Evolutionary conservation across 2,329 filamentous ascomycete genomes (phyloP), one percentile per base, ranked within the genome.

Genomic region (Colletotrichum paranaense): DNA sequence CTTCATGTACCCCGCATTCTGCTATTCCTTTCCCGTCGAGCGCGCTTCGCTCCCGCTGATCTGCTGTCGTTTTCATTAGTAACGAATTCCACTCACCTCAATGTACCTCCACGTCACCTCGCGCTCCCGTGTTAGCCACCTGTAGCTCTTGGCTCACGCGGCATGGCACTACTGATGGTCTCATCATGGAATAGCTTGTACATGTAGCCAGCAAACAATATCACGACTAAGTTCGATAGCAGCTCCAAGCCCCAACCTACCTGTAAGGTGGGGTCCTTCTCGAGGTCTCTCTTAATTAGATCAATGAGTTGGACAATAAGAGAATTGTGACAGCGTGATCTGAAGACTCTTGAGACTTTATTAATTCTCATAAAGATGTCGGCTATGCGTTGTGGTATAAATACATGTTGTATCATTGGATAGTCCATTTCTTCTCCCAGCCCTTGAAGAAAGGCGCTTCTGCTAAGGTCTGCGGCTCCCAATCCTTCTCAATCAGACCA

Each of bases 381-480:
- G 14, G n/a, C 11, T 12, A 28, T n/a, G 35, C n/a, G n/a, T 24
- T 19, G 26, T 42, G 5, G 14, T 6, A 0, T 2, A 19, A 14
- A 3, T n/a, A 22, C 9, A 24, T 12, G n/a, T 7, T 35, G 4
- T 24, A 6, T 68, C 24, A 68, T 30, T 26, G 32, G 16, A 49
- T 46, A 30, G 67, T 64, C 93, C 93, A 95, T 80, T 93, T 94
- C 80, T 90, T 88, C 83, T 92, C 87, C 94, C 94, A 97, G 0
- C 91, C 91, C 0, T 88, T 90, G 80, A 92, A 97, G 81, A 90
- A 96, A 1, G 94, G 94, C 76, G 88, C 91, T 75, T 97, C 93
- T 12, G 92, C 90, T 72, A 97, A 80, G 0, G 94, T 97, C 64
- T 85, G 84, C 2, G 89, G 88, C 77, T 92, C 86, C 94, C 93